Conservation (phyloP, 495 filamentous ascomycete species). For the Aspergillus leporis region DNA sequence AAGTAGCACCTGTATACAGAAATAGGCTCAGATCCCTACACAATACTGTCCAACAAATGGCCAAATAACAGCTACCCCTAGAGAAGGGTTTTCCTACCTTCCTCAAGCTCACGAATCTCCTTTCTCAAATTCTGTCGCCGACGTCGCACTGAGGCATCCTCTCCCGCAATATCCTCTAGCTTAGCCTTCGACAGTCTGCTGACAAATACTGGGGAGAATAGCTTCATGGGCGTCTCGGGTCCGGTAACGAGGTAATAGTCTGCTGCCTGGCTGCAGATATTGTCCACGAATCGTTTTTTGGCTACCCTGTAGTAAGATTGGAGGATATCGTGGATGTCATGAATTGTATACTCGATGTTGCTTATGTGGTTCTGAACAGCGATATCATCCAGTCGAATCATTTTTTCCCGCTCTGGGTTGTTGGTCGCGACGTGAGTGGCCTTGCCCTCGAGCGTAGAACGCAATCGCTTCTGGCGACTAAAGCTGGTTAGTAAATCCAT, state of each 20-base stretch:
- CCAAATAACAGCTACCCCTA: background rate
- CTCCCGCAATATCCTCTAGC: conserved; percentile 48
- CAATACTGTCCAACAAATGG: background rate
- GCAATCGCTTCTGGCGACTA: background rate
- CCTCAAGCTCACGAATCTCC: conserved; percentile 43
- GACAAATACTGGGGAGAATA: conserved; percentile 39
- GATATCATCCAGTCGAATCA: conserved; percentile 25
- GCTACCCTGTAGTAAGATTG: conserved; percentile 62
- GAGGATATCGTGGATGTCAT: conserved; percentile 59
- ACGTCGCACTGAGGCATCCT: conserved; percentile 31
- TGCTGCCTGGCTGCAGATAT: conserved; percentile 46
- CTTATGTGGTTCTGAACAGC: conserved; percentile 27
- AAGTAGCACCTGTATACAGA: background rate
- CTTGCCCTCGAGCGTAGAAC: background rate
- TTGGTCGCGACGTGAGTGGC: background rate
- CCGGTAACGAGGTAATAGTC: conserved; percentile 38
- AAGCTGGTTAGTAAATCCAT: background rate
- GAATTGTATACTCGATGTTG: conserved; percentile 47
- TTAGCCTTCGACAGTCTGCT: conserved; percentile 34
- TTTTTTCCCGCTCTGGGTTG: background rate
- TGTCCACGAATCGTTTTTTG: conserved; percentile 56
- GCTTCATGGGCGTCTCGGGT: conserved; percentile 29
- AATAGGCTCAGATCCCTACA: background rate
- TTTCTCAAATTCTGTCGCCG: conserved; percentile 36
- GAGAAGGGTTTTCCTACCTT: conserved; percentile 32